Conservation (phyloP, 169 alveolate genomes). For the Cyclospora cayetanensis region DNA sequence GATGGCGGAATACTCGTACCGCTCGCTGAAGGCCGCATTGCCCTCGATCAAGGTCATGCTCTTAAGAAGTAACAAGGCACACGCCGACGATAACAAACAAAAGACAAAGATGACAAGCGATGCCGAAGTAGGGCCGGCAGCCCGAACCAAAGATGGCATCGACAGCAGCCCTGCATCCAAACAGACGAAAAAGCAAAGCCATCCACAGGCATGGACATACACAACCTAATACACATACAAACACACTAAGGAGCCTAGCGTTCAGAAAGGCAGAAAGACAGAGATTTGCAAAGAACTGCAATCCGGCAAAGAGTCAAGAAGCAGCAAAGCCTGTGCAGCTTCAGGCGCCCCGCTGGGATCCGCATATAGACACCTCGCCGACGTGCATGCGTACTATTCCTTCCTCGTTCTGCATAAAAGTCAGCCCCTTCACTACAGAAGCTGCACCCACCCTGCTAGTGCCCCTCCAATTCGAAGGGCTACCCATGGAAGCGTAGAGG, state of each 20-base stretch:
- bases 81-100: conserved; percentile 11
- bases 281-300: background rate
- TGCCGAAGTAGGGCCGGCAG: conserved; percentile 16
- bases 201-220: too few relatives aligned
- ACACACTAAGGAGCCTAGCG: background rate
- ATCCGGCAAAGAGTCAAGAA: background rate
- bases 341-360: too few relatives aligned
- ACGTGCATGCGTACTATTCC: too few relatives aligned
- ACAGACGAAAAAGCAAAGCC: background rate
- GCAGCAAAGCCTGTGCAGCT: too few relatives aligned
- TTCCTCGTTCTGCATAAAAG: too few relatives aligned
- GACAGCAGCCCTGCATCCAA: conserved; percentile 28
- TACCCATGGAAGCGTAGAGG: too few relatives aligned
- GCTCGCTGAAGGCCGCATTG: conserved; percentile 31
- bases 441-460: too few relatives aligned
- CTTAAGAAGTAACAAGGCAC: conserved; percentile 35
- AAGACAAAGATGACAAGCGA: background rate
- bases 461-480: too few relatives aligned
- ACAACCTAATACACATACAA: background rate
- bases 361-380: too few relatives aligned
- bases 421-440: too few relatives aligned
- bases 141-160: conserved; percentile 34
- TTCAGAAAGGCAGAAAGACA: background rate
- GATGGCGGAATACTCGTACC: conserved; percentile 60
- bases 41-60: conserved; percentile 44